Evolutionary conservation across 1,139 yeast genomes (phyloP), one percentile per base, ranked within the genome.

Genomic region (Candida pseudoviswanathii): DNA sequence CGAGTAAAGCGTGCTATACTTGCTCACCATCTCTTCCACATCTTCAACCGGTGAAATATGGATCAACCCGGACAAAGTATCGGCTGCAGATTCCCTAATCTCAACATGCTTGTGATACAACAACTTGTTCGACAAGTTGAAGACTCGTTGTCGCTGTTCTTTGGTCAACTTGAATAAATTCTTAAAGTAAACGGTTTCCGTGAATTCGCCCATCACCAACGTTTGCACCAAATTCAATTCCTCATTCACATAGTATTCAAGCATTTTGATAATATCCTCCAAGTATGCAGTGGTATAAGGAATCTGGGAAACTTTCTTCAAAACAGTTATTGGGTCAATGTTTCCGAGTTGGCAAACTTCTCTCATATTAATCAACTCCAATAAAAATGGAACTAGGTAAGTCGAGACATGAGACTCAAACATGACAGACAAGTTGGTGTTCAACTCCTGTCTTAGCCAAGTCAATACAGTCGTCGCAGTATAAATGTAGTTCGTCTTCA

Each of bases 291-390:
- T 60, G 34, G 80, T 76, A 59, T 74, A 82, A 1, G 86, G 81
- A 41, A 86, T 68, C 54, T 83, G 85, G 0, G 91, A 85, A 3
- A 86, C 70, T 37, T 73, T 73, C 44, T 79, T 74, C 60, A 86
- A 80, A 3, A 80, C 69, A 1, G 77, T 59, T 2, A 79, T 74
- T 0, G 90, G 86, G 41, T 79, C 78, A 33, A 87, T 71, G 47
- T 81, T 80, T 0, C 92, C 86, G 53, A 92, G 78, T 53, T 85
- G 87, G 59, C 92, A 86, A 24, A 90, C 91, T 56, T 94, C 98
- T 55, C 91, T 85, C 73, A 89, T 78, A 47, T 79, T 79, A 49
- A 85, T 81, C 50, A 91, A 71, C 30, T 79, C 76, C 58, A 90
- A 72, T 54, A 90, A 70, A 54, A 89, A 86, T 11, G 97, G 97